phyloP scores from a whole-genome alignment of 192 early-diverging fungal species.

The Backusella australiensis region DNA sequence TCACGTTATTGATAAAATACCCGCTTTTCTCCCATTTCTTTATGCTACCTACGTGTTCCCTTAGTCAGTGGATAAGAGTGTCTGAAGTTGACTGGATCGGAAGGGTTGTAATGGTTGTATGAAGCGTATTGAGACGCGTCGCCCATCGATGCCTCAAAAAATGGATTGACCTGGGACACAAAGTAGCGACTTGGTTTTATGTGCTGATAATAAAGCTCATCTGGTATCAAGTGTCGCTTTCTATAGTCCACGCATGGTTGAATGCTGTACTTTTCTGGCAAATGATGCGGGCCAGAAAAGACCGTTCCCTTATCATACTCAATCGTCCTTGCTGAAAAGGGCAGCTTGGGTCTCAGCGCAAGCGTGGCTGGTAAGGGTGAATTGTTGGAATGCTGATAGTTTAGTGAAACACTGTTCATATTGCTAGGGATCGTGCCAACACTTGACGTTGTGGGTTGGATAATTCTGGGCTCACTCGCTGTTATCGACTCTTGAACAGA shows the following conservation, averaged over 20 bases:
- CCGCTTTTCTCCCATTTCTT: neutral
- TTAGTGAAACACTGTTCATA: neutral
- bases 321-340: neutral
- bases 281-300: neutral
- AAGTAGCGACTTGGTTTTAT: neutral
- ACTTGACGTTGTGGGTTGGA: neutral
- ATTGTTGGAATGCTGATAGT: neutral
- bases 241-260: neutral
- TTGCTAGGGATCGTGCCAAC: neutral
- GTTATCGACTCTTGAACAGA: neutral
- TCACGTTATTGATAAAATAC: neutral
- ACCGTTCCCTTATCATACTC: neutral
- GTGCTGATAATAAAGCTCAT: neutral
- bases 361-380: neutral
- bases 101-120: conserved; percentile 4
- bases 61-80: conserved; percentile 5
- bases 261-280: neutral
- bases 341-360: neutral
- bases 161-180: neutral
- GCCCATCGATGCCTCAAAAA: neutral
- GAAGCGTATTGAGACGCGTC: neutral
- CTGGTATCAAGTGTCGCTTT: neutral
- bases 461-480: neutral
- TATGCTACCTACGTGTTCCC: neutral
- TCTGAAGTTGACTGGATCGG: conserved; percentile 13